phyloP scores from a whole-genome alignment of 768 basidiomycete genomes.

The Lactarius evosmus region DNA sequence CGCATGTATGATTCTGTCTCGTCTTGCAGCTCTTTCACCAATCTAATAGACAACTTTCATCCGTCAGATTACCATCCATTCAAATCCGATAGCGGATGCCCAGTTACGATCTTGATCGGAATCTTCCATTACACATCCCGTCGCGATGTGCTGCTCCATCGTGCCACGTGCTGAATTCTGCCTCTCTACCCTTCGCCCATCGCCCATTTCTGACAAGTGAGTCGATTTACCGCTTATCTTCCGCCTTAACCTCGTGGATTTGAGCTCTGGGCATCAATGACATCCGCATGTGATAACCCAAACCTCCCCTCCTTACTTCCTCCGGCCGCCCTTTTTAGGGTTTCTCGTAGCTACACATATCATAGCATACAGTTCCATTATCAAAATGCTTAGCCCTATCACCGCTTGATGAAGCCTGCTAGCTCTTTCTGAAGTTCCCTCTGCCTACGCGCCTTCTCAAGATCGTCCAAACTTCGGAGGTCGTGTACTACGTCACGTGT shows the following conservation, averaged over 20 bases:
- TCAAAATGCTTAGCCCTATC: background rate
- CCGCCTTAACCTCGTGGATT: background rate
- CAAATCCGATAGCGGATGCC: conserved; percentile 92
- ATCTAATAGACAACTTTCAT: conserved; percentile 3
- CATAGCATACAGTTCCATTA: conserved; percentile 1
- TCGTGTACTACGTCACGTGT: conserved; percentile 94
- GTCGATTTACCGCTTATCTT: background rate
- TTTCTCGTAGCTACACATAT: conserved; percentile 1
- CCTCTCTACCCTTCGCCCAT: too few species aligned
- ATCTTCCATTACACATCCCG: background rate
- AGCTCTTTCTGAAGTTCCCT: conserved; percentile 89
- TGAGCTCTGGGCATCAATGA: background rate
- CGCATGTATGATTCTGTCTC: conserved; percentile 51
- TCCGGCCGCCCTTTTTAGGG: background rate
- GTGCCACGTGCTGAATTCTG: background rate
- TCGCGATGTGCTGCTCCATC: background rate
- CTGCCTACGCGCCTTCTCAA: conserved; percentile 77
- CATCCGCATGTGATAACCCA: background rate
- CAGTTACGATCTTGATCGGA: conserved; percentile 36
- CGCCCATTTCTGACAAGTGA: too few species aligned
- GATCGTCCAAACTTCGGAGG: conserved; percentile 80
- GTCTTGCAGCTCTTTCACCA: conserved; percentile 2
- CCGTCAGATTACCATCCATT: conserved; percentile 78
- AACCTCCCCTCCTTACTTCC: background rate
- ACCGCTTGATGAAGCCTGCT: conserved; percentile 70